Evolutionary conservation across 2,329 filamentous ascomycete genomes (phyloP), one percentile per base, ranked within the genome.

Genomic region (Geosmithia flava): DNA sequence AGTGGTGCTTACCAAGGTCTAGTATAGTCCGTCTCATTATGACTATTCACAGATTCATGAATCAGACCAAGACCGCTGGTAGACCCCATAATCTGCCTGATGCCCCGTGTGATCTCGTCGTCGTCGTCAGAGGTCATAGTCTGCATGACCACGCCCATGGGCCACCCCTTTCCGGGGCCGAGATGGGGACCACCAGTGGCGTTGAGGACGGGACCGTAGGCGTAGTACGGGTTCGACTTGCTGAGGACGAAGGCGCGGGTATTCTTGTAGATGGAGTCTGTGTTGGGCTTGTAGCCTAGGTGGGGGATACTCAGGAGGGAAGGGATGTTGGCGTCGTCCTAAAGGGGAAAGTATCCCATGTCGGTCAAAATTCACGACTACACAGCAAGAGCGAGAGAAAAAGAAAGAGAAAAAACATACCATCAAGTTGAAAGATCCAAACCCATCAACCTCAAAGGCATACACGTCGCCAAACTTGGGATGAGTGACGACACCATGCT

Each of bases 111-210:
- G 50, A 95, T 94, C 69, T 94, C 88, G 0, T 71, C 70, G 47
- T 91, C 85, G 49, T 87, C 75, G 44, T 87, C 75, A 39, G 76
- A 81, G 1, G 88, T 95, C 74, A 91, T 76, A 33, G 86, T 83
- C 60, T 86, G 81, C 50, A 90, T 80, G 45, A 95, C 80, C 54
- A 87, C 72, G 44, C 80, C 85, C 87, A 95, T 94, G 1, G 89
- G 88, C 89, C 89, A 95, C 16, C 86, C 87, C 59, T 83, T 81
- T 50, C 81, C 75, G 2, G 88, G 75, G 0, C 74, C 71, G 8
- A 69, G 62, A 54, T 78, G 74, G 20, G 74, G 74, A 0, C 74
- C 73, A 13, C 75, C 75, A 1, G 72, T 68, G 27, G 69, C 68
- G 52, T 68, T 74, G 52, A 78, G 62, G 16, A 74, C 68, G 2